Evolutionary conservation across 805 yeast species (phyloP).

Genomic region (Pichia californica): DNA sequence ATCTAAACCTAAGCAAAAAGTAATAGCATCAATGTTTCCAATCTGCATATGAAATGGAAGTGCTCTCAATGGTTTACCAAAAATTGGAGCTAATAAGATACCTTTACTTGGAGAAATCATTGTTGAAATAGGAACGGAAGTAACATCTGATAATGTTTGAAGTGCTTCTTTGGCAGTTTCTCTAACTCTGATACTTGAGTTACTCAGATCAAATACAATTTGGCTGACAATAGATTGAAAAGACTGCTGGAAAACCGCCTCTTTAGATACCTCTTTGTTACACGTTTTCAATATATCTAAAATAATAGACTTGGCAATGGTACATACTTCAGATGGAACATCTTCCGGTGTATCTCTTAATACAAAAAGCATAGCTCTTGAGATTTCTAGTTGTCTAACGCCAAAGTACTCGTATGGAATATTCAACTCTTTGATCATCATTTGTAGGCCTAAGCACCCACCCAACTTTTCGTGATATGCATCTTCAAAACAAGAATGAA

Average conservation of each 20-base stretch:
- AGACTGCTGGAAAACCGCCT: slow-evolving; percentile 60
- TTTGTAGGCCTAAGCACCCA: slow-evolving; percentile 76
- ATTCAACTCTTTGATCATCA: slow-evolving; percentile 60
- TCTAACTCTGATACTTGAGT: slow-evolving; percentile 78
- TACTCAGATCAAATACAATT: slow-evolving; percentile 85
- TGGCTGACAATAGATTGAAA: slow-evolving; percentile 82
- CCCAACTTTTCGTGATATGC: slow-evolving; percentile 81
- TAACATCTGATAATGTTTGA: slow-evolving; percentile 58
- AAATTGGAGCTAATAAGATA: slow-evolving; percentile 82
- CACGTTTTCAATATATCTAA: slow-evolving; percentile 59
- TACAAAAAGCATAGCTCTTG: slow-evolving; percentile 82
- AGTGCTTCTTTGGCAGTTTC: slow-evolving; percentile 73
- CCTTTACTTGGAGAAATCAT: slow-evolving; percentile 80
- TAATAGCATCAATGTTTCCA: slow-evolving; percentile 96
- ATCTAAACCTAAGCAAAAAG: slow-evolving; percentile 78
- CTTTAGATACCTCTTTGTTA: slow-evolving; percentile 53
- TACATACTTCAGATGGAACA: slow-evolving; percentile 74
- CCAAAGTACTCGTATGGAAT: slow-evolving; percentile 71
- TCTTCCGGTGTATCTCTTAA: slow-evolving; percentile 84
- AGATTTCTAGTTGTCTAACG: slow-evolving; percentile 74
- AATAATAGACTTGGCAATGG: slow-evolving; percentile 63
- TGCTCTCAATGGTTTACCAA: slow-evolving; percentile 94
- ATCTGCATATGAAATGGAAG: slow-evolving; percentile 98
- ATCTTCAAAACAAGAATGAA: slow-evolving; percentile 89
- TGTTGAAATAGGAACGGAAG: slow-evolving; percentile 61